Evolutionary conservation across 2,329 filamentous ascomycete species (phyloP).

Genomic region (Aureobasidium mangrovei): DNA sequence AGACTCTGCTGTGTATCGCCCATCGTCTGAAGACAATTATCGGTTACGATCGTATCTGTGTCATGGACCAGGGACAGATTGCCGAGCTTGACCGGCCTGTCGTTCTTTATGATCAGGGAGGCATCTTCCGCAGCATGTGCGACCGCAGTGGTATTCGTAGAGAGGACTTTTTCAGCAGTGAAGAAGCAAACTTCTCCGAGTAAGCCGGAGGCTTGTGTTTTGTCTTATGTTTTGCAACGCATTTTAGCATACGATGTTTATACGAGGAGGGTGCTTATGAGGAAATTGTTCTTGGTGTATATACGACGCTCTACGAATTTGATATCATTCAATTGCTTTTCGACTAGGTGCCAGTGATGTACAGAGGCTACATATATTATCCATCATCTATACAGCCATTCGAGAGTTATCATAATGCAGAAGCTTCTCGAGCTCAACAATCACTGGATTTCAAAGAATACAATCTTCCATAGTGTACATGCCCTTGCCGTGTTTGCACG

Average conservation of each 20-base stretch:
- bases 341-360: no score
- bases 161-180: constrained; percentile 35
- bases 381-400: background rate
- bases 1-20: constrained; percentile 85
- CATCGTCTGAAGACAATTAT: constrained; percentile 89
- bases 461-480: no score
- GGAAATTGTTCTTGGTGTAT: background rate
- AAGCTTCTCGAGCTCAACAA: no score
- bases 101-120: constrained; percentile 60
- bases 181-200: constrained; percentile 10
- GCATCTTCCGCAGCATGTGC: constrained; percentile 86
- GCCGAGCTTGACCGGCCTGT: constrained; percentile 76
- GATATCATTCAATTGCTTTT: background rate
- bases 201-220: background rate
- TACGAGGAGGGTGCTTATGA: background rate
- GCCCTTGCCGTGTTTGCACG: no score
- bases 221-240: background rate
- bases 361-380: no score
- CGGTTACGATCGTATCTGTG: constrained; percentile 81
- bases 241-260: constrained; percentile 2
- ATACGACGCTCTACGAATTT: background rate
- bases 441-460: no score
- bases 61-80: constrained; percentile 86
- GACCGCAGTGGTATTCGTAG: constrained; percentile 68
- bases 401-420: no score